Conservation (phyloP, 2,329 filamentous ascomycete species). For the Nigrospora oryzae region DNA sequence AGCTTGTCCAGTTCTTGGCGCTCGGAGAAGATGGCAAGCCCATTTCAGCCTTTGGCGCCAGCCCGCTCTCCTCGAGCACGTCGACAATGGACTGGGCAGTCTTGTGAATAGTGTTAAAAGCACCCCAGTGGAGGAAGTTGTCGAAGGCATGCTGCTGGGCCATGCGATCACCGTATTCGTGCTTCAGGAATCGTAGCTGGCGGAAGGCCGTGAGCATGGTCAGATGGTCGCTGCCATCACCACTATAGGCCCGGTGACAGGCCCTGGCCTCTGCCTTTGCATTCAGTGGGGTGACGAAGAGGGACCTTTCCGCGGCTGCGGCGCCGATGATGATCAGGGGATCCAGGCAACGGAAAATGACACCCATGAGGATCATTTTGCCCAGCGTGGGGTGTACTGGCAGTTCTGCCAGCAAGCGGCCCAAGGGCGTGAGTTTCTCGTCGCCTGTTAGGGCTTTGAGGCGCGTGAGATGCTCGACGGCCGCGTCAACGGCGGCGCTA, state of each 20-base stretch:
- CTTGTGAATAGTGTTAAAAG: not conserved
- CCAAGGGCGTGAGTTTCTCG: conserved; percentile 34
- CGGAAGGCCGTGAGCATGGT: conserved; percentile 22
- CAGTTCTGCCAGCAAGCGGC: conserved; percentile 29
- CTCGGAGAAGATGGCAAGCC: not conserved
- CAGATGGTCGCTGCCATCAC: conserved; percentile 9
- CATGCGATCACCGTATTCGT: not conserved
- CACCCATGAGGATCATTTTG: conserved; percentile 40
- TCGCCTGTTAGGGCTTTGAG: conserved; percentile 32
- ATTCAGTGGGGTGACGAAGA: not conserved
- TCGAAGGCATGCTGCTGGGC: not conserved
- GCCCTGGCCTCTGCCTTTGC: not conserved
- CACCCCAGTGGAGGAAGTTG: conserved; percentile 17
- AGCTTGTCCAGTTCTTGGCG: no score
- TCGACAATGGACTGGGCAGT: not conserved
- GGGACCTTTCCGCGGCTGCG: conserved; percentile 1
- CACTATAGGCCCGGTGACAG: not conserved
- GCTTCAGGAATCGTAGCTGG: not conserved
- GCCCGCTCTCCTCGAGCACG: conserved; percentile 20
- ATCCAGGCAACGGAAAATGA: conserved; percentile 42
- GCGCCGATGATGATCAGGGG: conserved; percentile 34
- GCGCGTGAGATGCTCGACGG: conserved; percentile 26
- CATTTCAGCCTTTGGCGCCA: conserved; percentile 20
- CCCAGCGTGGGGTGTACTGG: conserved; percentile 34
- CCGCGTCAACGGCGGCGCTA: conserved; percentile 22